These are phyloP conservation scores for Euphorbia celastroides DNA, from an alignment of 441 rosid genomes.

Conservation along the genomic window DNA sequence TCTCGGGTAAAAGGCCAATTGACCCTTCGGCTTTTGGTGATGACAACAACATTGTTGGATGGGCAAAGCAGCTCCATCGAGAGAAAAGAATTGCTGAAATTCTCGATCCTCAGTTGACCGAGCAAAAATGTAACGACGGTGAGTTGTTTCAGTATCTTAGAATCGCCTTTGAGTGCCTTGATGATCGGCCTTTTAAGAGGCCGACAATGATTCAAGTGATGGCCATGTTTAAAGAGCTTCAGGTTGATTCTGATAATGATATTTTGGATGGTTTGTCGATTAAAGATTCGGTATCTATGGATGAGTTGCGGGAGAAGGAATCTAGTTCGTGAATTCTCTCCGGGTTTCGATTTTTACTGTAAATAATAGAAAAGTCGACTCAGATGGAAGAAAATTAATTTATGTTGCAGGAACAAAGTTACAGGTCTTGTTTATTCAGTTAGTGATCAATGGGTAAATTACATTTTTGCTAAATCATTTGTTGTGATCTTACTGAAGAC, in stretches of 20 bases:
- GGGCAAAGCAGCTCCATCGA: conserved; percentile 79
- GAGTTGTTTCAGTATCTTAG: conserved; percentile 65
- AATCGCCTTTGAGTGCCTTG: conserved; percentile 84
- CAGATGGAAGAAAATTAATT: conserved; percentile 20
- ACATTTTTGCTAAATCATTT: neutral
- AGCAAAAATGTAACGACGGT: conserved; percentile 35
- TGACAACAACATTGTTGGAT: conserved; percentile 87
- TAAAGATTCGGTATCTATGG: conserved; percentile 48
- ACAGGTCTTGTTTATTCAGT: conserved; percentile 4
- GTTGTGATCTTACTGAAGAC: neutral
- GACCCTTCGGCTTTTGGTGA: conserved; percentile 75
- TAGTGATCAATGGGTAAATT: neutral
- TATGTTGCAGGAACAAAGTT: conserved; percentile 23
- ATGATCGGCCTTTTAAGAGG: conserved; percentile 70
- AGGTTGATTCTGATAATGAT: conserved; percentile 71
- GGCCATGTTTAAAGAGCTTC: conserved; percentile 91
- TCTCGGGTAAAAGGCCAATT: conserved; percentile 87
- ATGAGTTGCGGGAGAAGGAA: conserved; percentile 55
- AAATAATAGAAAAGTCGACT: conserved; percentile 46
- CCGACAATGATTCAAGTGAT: conserved; percentile 98
- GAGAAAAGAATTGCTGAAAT: conserved; percentile 62
- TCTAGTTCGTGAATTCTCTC: conserved; percentile 22
- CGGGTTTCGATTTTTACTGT: conserved; percentile 27
- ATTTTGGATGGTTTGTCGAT: conserved; percentile 62
- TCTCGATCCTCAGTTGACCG: conserved; percentile 53